Evolutionary conservation across 495 filamentous ascomycete genomes (phyloP).

Genomic region (Cairneyella variabilis): DNA sequence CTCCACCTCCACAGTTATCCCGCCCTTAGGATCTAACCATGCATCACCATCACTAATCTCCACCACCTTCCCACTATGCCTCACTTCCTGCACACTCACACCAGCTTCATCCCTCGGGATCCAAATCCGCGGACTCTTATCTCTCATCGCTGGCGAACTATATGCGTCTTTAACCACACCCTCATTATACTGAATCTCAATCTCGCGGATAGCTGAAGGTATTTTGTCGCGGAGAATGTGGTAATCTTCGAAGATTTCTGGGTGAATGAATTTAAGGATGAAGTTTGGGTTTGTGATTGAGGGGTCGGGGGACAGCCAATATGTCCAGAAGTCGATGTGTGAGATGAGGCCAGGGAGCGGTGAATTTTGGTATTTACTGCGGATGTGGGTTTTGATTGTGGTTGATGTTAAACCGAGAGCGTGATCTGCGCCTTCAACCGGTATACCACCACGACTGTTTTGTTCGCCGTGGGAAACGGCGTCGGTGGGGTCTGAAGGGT

Average conservation of each 20-base stretch:
- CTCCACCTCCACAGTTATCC: constrained; percentile 65
- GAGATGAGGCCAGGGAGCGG: constrained; percentile 27
- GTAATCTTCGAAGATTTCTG: constrained; percentile 73
- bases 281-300: constrained; percentile 38
- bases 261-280: constrained; percentile 68
- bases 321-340: constrained; percentile 35
- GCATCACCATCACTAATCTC: constrained; percentile 75
- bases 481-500: constrained; percentile 20
- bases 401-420: constrained; percentile 28
- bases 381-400: constrained; percentile 12
- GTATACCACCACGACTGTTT: constrained; percentile 23
- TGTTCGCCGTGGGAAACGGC: constrained; percentile 35
- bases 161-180: constrained; percentile 69
- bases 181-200: constrained; percentile 47
- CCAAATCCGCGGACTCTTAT: constrained; percentile 70
- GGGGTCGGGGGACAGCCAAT: constrained; percentile 21
- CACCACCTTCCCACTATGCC: constrained; percentile 63
- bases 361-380: constrained; percentile 29
- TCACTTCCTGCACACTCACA: constrained; percentile 72
- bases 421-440: constrained; percentile 25
- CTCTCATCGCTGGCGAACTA: constrained; percentile 68
- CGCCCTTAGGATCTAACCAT: constrained; percentile 71
- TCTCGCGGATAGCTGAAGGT: constrained; percentile 40
- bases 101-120: constrained; percentile 75
- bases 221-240: constrained; percentile 65